Conservation (phyloP, 202 grass and related monocot species). For the Hordeum pubiflorum region DNA sequence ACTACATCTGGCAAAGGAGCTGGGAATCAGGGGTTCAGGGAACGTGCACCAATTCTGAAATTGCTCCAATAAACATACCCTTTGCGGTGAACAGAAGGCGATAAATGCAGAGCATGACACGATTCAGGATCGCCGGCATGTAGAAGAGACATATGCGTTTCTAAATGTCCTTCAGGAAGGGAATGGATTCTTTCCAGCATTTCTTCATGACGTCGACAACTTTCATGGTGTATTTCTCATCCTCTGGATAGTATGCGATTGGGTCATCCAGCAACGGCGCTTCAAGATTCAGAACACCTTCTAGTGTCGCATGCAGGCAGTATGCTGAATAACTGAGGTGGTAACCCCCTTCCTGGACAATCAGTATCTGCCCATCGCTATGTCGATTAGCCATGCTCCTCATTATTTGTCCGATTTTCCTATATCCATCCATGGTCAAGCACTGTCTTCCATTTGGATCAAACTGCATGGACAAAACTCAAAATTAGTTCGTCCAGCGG, state of each 20-base stretch:
- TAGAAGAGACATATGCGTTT: background rate
- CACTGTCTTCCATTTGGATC: conserved; percentile 97
- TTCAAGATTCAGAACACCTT: conserved; percentile 61
- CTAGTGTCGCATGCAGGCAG: conserved; percentile 74
- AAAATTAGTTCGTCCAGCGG: background rate
- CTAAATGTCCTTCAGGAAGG: conserved; percentile 56
- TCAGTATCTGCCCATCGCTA: conserved; percentile 49
- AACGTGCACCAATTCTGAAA: background rate
- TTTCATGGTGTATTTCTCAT: conserved; percentile 43
- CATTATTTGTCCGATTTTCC: conserved; percentile 54
- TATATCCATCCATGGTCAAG: conserved; percentile 81
- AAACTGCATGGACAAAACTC: conserved; percentile 45
- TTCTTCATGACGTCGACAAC: conserved; percentile 53
- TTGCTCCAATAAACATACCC: conserved; percentile 24
- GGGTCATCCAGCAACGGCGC: conserved; percentile 58
- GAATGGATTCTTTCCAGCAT: conserved; percentile 67
- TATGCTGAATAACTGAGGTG: conserved; percentile 84
- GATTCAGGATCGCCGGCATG: background rate
- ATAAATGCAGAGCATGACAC: background rate
- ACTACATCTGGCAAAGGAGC: background rate
- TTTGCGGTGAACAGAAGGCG: background rate
- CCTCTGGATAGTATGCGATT: conserved; percentile 72
- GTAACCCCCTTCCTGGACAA: conserved; percentile 89
- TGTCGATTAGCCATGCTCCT: conserved; percentile 39
- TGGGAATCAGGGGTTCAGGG: background rate